Base-by-base conservation (phyloP, 140 eudicot species). In the Cichorium intybus region DNA sequence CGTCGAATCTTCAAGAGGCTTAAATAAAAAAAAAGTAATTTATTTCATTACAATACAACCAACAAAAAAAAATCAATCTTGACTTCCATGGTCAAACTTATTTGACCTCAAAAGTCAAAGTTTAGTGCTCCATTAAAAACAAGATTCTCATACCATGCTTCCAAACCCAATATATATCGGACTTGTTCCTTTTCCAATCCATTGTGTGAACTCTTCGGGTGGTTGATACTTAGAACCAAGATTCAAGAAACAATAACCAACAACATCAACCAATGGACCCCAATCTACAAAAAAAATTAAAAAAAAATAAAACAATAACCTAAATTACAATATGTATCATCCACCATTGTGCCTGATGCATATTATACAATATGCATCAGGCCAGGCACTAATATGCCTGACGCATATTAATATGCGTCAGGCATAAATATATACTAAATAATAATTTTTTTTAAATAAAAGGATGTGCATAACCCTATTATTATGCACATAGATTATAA, bases 81-180 rank as follows among this genome's bases (percentile, higher is more conserved):
- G 52, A 37, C 9, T 14, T 14, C 16, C 23, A 33, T 24, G 34
- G 45, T 35, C 23, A 49, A 60, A 52, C 43, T 4, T 31, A n/a
- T 46, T 31, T 43, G n/a, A n/a, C n/a, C n/a, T n/a, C n/a, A n/a
- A n/a, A n/a, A n/a, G n/a, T n/a, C n/a, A n/a, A n/a, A n/a, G n/a
- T 31, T 26, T 10, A 28, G 6, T 57, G 49, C 37, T 69, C 18
- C 39, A 28, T 7, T 47, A 31, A 21, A 21, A 58, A 33, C 7
- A 60, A 70, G 29, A 49, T 49, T 49, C 28, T 15, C 80, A 69
- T 86, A 94, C 99, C 99, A 94, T 89, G 95, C 99, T 94, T 20
- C 99, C 99, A 75, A 94, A 94, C 29, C 99, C 99, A 34, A 94
- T 86, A 82, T 94, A 94, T 70, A 94, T 77, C 24, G 99, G 99